Evolutionary conservation across 2,329 filamentous ascomycete species (phyloP).

Genomic region (Talaromyces islandicus): DNA sequence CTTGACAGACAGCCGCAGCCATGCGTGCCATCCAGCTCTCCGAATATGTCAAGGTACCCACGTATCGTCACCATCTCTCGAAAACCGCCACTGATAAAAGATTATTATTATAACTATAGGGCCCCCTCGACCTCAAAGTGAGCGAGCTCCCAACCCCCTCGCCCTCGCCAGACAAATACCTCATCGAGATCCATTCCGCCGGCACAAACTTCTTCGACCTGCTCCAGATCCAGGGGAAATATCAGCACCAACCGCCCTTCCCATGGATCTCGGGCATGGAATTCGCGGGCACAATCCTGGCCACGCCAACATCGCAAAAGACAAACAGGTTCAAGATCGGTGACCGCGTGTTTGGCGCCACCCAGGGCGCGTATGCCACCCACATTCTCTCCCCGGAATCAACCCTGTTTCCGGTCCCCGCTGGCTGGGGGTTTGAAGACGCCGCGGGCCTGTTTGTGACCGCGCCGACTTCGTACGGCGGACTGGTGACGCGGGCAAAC

Average conservation of each 20-base stretch:
- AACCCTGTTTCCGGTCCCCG: conserved; percentile 65
- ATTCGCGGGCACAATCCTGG: conserved; percentile 73
- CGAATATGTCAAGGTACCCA: conserved; percentile 64
- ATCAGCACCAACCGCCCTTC: conserved; percentile 83
- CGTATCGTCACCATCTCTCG: background rate
- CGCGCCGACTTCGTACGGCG: conserved; percentile 82
- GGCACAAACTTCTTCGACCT: conserved; percentile 98
- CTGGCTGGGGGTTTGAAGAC: conserved; percentile 76
- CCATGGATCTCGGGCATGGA: conserved; percentile 85
- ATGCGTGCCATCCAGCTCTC: conserved; percentile 73
- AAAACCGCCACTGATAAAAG: background rate
- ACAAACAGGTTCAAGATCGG: conserved; percentile 64
- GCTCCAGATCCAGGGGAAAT: conserved; percentile 90
- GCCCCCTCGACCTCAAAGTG: conserved; percentile 72
- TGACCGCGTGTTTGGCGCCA: conserved; percentile 77
- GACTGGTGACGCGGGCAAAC: conserved; percentile 68
- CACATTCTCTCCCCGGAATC: conserved; percentile 63
- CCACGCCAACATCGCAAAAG: conserved; percentile 49
- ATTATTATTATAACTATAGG: conserved; percentile 44
- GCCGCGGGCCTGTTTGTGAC: conserved; percentile 89
- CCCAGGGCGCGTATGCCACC: conserved; percentile 80
- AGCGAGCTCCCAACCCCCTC: conserved; percentile 67
- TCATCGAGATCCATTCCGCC: conserved; percentile 78
- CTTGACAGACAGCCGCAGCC: background rate
- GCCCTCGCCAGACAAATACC: conserved; percentile 68